phyloP scores from a whole-genome alignment of 768 basidiomycete species.

The Xanthoconium purpureum region DNA sequence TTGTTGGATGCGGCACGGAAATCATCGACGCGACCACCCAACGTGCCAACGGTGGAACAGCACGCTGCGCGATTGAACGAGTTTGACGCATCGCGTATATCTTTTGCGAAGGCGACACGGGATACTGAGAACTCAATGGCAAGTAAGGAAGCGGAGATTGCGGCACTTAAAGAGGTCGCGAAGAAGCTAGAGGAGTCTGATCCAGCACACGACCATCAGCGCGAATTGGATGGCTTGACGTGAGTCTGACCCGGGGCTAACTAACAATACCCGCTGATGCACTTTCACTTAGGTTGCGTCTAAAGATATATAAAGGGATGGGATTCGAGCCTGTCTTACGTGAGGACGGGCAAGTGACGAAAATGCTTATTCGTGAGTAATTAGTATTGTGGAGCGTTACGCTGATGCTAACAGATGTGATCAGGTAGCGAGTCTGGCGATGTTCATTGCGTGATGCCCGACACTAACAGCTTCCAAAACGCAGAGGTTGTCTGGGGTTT shows the following conservation, averaged over 20 bases:
- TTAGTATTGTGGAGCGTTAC: background rate
- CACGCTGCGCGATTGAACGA: conserved; percentile 62
- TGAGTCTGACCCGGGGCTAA: conserved; percentile 34
- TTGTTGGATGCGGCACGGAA: conserved; percentile 65
- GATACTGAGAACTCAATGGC: conserved; percentile 65
- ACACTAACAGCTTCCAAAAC: conserved; percentile 27
- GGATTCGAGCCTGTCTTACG: conserved; percentile 68
- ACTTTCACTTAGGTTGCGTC: conserved; percentile 48
- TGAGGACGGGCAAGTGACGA: conserved; percentile 46
- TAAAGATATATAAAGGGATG: conserved; percentile 66
- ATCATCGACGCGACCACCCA: conserved; percentile 66
- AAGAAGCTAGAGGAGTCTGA: conserved; percentile 63
- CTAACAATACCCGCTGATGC: conserved; percentile 1
- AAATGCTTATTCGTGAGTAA: conserved; percentile 68
- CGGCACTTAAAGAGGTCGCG: conserved; percentile 63
- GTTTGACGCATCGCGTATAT: conserved; percentile 59
- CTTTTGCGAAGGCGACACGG: conserved; percentile 71
- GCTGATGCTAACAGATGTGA: background rate
- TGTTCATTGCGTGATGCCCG: conserved; percentile 34
- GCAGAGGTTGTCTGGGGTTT: conserved; percentile 36
- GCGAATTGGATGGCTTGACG: conserved; percentile 66
- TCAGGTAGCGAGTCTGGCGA: conserved; percentile 47
- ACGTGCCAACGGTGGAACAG: conserved; percentile 63
- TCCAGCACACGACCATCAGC: conserved; percentile 68
- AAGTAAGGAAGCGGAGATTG: conserved; percentile 67